Evolutionary conservation across 176 grass and related monocot genomes (phyloP), one percentile per base, ranked within the genome.

Genomic region (Oryza glaberrima): DNA sequence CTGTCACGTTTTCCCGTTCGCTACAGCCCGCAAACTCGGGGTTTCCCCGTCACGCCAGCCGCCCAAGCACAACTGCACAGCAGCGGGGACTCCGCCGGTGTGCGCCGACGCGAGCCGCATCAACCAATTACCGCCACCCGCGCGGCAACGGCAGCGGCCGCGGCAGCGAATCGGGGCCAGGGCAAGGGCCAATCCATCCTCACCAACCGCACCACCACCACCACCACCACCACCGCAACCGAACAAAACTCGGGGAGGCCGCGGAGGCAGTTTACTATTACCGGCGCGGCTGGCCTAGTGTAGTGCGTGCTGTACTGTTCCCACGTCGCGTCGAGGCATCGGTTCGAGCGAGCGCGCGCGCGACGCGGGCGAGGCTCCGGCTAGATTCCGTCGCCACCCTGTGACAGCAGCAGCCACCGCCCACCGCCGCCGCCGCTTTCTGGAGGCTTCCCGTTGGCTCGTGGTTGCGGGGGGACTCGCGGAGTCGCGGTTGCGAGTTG

Each of bases 181-280:
- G 69, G 7, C 36, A 32, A 32, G 30, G 30, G 30, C 30, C 30
- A 4, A 38, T 38, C 46, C 65, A 3, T 0, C 72, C 67, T 25
- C 75, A 86, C 88, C 88, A 66, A 86, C 84, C 84, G 30, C 88
- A 85, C 77, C 77, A 47, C 88, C 74, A 66, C 76, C 60, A 41
- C 36, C 36, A 38, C 60, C 35, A 36, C 36, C 45, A 34, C 48
- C 66, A 25, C 83, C 67, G 67, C 83, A 19, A 30, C 79, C 67
- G 74, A 67, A 83, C 79, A 74, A 77, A 82, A 77, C 83, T 67
- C 72, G 51, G 82, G 70, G 83, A 65, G 70, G 54, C 28, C 28
- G 69, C 69, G 45, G 45, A 19, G 35, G 63, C 70, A 28, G 73
- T 47, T 49, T 40, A 30, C 75, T 4, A 30, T 3, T 3, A 16